A percentile compares a stretch with the other conserved stretches of the same genome.
These are phyloP conservation scores for Phytophthora sp. DNA, from an alignment of 352 stramenopile species.

Conservation along the genomic window DNA sequence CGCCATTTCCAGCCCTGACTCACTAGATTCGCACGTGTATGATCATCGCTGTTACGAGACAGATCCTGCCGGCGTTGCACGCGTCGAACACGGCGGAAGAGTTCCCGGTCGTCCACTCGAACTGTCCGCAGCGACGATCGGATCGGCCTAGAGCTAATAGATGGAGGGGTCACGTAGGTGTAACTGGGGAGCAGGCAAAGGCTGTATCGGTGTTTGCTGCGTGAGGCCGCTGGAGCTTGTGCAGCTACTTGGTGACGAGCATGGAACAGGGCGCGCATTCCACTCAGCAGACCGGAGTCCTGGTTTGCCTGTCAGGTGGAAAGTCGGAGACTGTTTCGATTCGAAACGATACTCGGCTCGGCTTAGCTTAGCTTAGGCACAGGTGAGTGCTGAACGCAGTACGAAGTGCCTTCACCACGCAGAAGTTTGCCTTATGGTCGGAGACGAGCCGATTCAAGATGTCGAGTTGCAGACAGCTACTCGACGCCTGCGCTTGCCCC, in stretches of 20 bases:
- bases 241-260: conserved; percentile 3
- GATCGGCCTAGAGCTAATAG: neutral
- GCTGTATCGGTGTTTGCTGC: conserved; percentile 18
- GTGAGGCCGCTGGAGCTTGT: neutral
- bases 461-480: conserved; percentile 1
- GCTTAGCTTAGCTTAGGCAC: conserved; percentile 28
- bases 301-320: conserved; percentile 2
- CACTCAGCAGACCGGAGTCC: neutral
- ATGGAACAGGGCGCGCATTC: conserved; percentile 28
- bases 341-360: neutral
- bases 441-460: conserved; percentile 9
- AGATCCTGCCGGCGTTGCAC: conserved; percentile 32
- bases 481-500: conserved; percentile 1
- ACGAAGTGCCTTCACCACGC: neutral
- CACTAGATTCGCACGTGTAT: conserved; percentile 9
- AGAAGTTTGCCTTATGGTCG: neutral
- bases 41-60: conserved; percentile 19
- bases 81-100: conserved; percentile 36
- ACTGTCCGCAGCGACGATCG: conserved; percentile 15
- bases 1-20: conserved; percentile 26
- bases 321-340: conserved; percentile 28
- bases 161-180: conserved; percentile 12
- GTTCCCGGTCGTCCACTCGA: conserved; percentile 30
- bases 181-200: conserved; percentile 10
- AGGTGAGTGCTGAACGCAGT: conserved; percentile 15